Conservation (phyloP, 352 stramenopile species). For the Phytophthora brassicae region DNA sequence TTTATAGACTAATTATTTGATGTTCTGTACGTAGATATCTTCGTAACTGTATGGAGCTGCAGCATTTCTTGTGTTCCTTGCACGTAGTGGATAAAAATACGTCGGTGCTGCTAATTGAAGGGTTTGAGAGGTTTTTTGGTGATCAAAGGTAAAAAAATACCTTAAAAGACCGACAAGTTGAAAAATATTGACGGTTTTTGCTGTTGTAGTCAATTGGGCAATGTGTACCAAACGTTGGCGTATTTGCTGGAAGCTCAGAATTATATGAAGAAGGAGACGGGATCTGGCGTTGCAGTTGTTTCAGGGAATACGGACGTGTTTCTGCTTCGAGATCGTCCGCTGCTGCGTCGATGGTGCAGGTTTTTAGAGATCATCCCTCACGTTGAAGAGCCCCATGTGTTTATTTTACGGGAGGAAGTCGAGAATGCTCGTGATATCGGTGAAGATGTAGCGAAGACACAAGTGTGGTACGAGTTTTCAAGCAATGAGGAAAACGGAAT, state of each 20-base stretch:
- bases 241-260: conserved; percentile 51
- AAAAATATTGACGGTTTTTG: background rate
- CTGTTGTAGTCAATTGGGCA: conserved; percentile 41
- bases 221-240: conserved; percentile 65
- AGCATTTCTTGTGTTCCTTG: conserved; percentile 64
- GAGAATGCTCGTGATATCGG: conserved; percentile 11
- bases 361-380: conserved; percentile 43
- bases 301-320: conserved; percentile 37
- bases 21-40: conserved; percentile 40
- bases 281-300: conserved; percentile 40
- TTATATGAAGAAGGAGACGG: conserved; percentile 49
- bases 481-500: conserved; percentile 16
- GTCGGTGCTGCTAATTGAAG: conserved; percentile 58
- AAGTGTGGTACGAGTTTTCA: conserved; percentile 40
- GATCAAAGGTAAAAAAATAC: conserved; percentile 40
- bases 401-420: conserved; percentile 36
- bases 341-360: conserved; percentile 54
- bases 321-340: conserved; percentile 35
- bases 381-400: conserved; percentile 28
- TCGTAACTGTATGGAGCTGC: conserved; percentile 41
- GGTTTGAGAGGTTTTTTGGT: conserved; percentile 61
- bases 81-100: conserved; percentile 46
- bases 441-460: conserved; percentile 10
- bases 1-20: background rate
- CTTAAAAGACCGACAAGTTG: too few species aligned